Evolutionary conservation across 2,329 filamentous ascomycete genomes (phyloP).

Genomic region (Hansfordia pulvinata): DNA sequence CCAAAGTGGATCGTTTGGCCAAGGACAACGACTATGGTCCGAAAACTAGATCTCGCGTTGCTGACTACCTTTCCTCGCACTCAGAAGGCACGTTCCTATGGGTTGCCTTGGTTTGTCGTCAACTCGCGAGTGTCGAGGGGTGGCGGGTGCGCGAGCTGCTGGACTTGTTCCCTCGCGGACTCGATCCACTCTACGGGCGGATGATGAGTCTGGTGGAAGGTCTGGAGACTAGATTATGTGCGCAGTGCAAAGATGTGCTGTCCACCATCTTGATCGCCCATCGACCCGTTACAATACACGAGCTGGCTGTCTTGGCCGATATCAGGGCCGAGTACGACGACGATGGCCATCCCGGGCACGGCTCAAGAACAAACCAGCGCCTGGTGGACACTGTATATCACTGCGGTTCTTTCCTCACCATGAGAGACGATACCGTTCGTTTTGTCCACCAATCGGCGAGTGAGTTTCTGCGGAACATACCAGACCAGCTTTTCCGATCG

Average conservation of each 20-base stretch:
- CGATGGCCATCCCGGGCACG: constrained; percentile 4
- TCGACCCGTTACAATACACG: constrained; percentile 19
- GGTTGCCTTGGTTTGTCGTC: too few relatives aligned
- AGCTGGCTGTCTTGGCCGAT: constrained; percentile 15
- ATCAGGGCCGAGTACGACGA: constrained; percentile 4
- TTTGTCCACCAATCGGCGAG: constrained; percentile 27
- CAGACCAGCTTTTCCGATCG: constrained; percentile 13
- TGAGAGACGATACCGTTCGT: constrained; percentile 12
- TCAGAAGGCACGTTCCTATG: not conserved
- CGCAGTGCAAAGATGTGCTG: constrained; percentile 19
- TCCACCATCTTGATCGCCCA: constrained; percentile 12
- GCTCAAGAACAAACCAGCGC: constrained; percentile 3
- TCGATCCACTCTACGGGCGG: constrained; percentile 19
- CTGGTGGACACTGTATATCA: constrained; percentile 13
- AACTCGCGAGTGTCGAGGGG: too few relatives aligned
- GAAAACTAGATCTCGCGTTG: not conserved
- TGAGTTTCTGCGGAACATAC: constrained; percentile 18
- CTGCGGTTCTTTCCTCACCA: constrained; percentile 24
- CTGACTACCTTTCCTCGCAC: not conserved
- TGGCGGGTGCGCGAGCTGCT: not conserved
- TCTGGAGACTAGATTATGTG: constrained; percentile 13
- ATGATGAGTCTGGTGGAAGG: constrained; percentile 22
- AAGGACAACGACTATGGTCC: not conserved
- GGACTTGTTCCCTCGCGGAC: constrained; percentile 14
- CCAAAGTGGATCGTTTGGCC: constrained; percentile 1